Conservation (phyloP, 495 filamentous ascomycete species). For the Podospora fimiseda region DNA sequence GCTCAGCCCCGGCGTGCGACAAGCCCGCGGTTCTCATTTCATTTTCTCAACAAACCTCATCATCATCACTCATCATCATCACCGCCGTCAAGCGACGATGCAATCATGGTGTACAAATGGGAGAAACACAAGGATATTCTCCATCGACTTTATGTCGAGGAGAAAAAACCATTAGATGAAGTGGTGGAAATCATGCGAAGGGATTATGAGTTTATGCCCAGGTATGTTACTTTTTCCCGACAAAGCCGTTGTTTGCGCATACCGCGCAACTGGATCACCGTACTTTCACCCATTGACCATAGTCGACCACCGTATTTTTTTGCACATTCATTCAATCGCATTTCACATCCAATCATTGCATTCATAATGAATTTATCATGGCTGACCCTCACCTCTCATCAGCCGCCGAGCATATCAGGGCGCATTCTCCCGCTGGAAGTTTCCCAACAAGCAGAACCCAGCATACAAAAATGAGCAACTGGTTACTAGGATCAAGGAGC, state of each 20-base stretch:
- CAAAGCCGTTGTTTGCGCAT: no score
- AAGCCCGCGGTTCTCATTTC: not conserved
- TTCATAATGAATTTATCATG: constrained; percentile 10
- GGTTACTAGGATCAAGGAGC: constrained; percentile 60
- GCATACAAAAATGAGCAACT: constrained; percentile 60
- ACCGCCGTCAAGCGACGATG: no score
- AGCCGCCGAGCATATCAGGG: constrained; percentile 70
- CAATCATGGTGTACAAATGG: constrained; percentile 73
- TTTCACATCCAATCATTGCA: no score
- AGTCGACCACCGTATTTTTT: no score
- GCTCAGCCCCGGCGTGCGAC: not conserved
- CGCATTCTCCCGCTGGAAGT: constrained; percentile 72
- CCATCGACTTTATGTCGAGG: constrained; percentile 66
- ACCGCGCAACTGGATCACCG: no score
- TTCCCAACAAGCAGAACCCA: constrained; percentile 65
- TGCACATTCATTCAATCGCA: no score
- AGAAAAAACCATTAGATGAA: constrained; percentile 62
- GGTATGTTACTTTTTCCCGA: constrained; percentile 42
- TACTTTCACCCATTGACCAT: no score
- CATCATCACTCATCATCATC: not conserved
- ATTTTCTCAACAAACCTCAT: not conserved
- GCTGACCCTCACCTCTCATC: not conserved
- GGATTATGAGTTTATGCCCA: constrained; percentile 57
- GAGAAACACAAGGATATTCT: constrained; percentile 61
- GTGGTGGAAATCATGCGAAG: constrained; percentile 58